Base-by-base conservation (phyloP, 208 protist species). In the Trypanosoma brucei region DNA sequence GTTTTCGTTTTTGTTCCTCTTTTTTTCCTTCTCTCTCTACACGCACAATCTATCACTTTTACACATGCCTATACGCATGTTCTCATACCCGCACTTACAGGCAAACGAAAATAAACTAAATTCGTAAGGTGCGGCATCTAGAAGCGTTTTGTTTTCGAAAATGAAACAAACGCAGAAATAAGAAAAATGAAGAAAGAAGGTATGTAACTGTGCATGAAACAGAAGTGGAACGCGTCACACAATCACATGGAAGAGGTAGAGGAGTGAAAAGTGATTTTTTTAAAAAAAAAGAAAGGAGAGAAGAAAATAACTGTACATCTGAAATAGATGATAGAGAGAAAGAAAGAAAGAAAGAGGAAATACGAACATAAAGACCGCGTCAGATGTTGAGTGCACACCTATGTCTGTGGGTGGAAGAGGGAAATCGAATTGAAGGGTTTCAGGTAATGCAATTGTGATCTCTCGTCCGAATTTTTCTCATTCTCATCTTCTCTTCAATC, bases 311-410 rank as follows among this genome's bases (percentile, higher is more conserved):
- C 45, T 22, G 55, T 22, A 22, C 22, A 22, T 22, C 22, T 22
- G 22, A 22, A 22, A 22, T 22, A 55, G 34, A 61, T 8, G 35
- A 34, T 55, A 3, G 22, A 62, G 7, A 55, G 8, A 9, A 55
- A 55, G 37, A 55, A 38, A 55, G 55, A 22, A 49, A 62, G 39
- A 7, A 54, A 54, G 6, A 31, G n/a, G 6, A 33, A 8, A 54
- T 33, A 33, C 7, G 31, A 31, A 54, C 22, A 55, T 8, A 34
- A 54, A 55, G 48, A 55, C 7, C 7, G 39, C 8, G 8, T 35
- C 22, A 62, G 31, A 36, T 14, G 22, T 22, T 22, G 22, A 22
- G 22, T 22, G 22, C 22, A 22, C 22, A 22, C 22, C 22, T 22
- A 22, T 22, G 22, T 22, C 22, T 22, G 22, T 22, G 22, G 22